A percentile compares a stretch with the other conserved stretches of the same genome.
These are phyloP conservation scores for Puccinia coronata DNA, from an alignment of 1,284 basidiomycete species.

Conservation along the genomic window DNA sequence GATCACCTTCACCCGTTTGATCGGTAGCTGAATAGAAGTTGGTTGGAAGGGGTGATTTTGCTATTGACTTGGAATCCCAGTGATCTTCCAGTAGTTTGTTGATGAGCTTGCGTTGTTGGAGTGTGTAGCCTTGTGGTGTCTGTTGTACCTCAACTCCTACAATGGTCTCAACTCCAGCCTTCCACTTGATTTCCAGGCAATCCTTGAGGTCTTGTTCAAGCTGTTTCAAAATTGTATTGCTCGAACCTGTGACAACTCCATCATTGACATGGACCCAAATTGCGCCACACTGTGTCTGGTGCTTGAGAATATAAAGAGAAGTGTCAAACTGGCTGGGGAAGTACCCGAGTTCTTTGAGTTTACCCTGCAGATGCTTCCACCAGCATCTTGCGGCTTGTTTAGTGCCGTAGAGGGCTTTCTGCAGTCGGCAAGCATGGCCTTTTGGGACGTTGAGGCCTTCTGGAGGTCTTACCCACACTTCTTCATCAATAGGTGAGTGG, in stretches of 20 bases:
- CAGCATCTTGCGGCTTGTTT: constrained; percentile 9
- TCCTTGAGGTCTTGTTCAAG: not conserved
- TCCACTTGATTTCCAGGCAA: constrained; percentile 12
- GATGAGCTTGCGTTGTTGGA: not conserved
- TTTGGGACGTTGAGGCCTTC: no score
- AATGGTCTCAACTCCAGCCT: constrained; percentile 3
- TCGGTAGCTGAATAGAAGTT: not conserved
- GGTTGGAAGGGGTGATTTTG: not conserved
- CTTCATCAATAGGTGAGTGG: constrained; percentile 20
- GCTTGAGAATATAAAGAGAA: not conserved
- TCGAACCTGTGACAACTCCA: not conserved
- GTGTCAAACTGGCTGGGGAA: not conserved
- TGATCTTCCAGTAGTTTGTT: not conserved
- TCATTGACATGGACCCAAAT: constrained; percentile 29
- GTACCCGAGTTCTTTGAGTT: not conserved
- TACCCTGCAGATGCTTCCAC: constrained; percentile 3
- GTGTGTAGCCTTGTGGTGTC: not conserved
- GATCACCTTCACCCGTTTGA: no score
- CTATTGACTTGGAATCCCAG: not conserved
- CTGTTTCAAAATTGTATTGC: not conserved
- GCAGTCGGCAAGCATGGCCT: not conserved
- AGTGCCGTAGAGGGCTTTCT: constrained; percentile 17
- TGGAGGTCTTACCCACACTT: constrained; percentile 5
- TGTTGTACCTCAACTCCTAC: not conserved
- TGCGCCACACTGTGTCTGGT: not conserved